phyloP scores from a whole-genome alignment of 495 filamentous ascomycete species.

The Aspergillus cristatus region DNA sequence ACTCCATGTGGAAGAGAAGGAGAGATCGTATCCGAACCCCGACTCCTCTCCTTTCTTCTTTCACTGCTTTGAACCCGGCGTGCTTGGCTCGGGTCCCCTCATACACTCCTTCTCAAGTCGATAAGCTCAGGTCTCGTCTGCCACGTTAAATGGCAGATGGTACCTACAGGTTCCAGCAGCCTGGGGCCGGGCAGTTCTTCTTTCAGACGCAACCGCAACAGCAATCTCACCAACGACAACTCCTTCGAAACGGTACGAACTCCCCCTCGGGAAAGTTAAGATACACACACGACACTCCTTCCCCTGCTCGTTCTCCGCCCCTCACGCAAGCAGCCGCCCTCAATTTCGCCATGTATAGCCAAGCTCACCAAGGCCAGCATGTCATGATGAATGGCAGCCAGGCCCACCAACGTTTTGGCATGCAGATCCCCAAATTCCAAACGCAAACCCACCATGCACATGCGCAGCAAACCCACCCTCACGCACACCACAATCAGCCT shows the following conservation, averaged over 20 bases:
- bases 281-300: conserved; percentile 54
- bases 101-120: conserved; percentile 18
- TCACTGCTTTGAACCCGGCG: conserved; percentile 15
- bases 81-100: conserved; percentile 13
- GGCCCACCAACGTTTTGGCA: conserved; percentile 51
- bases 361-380: conserved; percentile 74
- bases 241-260: conserved; percentile 48
- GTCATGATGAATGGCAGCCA: conserved; percentile 62
- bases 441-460: conserved; percentile 64
- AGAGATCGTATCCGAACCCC: conserved; percentile 39
- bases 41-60: conserved; percentile 26
- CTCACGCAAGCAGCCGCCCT: conserved; percentile 56
- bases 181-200: conserved; percentile 56
- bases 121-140: conserved; percentile 34
- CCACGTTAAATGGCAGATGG: conserved; percentile 76
- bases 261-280: conserved; percentile 37
- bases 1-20: conserved; percentile 45
- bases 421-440: conserved; percentile 63
- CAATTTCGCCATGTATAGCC: conserved; percentile 73
- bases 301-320: conserved; percentile 59
- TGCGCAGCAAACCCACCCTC: conserved; percentile 66
- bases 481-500: conserved; percentile 62
- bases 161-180: conserved; percentile 65
- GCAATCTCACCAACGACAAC: conserved; percentile 39
- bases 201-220: conserved; percentile 48